phyloP scores from a whole-genome alignment of 148 eudicot species.

The Vaccinium vitisidaea region DNA sequence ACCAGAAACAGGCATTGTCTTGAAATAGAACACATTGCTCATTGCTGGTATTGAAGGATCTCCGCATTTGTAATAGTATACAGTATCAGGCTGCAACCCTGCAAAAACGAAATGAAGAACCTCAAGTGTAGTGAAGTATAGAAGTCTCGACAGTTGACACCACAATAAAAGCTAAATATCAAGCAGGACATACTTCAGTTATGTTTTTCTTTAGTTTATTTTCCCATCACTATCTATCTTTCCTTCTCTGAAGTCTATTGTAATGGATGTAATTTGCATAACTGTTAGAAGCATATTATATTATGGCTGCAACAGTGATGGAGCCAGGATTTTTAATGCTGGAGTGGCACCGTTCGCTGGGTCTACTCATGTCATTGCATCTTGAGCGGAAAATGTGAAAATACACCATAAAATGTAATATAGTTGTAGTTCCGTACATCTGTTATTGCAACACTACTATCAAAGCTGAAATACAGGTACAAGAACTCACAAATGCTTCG shows the following conservation, averaged over 20 bases:
- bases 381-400: not conserved
- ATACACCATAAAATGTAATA: not conserved
- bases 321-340: not conserved
- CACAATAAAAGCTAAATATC: not conserved
- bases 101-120: constrained; percentile 3
- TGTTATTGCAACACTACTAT: not conserved
- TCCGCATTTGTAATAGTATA: constrained; percentile 83
- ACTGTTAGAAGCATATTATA: not conserved
- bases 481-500: not conserved
- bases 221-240: not conserved
- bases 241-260: not conserved
- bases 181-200: not conserved
- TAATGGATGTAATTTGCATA: not conserved
- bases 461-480: not conserved
- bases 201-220: not conserved
- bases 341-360: not conserved
- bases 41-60: constrained; percentile 72
- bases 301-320: not conserved
- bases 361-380: not conserved
- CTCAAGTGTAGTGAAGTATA: not conserved
- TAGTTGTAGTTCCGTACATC: not conserved
- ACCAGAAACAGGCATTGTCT: constrained; percentile 76
- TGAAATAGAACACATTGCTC: constrained; percentile 59
- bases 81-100: constrained; percentile 66
- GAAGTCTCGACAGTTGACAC: not conserved